Conservation (phyloP, 2,329 filamentous ascomycete genomes). For the Penicillium sp. region DNA sequence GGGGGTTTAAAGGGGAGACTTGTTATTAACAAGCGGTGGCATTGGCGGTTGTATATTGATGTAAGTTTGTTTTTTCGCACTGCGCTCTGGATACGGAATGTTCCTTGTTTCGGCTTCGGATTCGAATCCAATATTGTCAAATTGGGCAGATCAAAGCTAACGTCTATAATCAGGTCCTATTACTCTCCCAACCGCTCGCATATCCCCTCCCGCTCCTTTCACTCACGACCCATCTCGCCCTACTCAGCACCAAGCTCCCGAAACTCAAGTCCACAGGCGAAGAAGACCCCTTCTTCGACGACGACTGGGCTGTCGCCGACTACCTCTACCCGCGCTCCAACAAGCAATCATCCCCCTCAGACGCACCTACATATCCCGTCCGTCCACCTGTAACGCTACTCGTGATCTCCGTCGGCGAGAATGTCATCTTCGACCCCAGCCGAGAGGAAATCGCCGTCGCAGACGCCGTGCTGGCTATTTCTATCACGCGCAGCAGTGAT, state of each 20-base stretch:
- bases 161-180: conserved; percentile 62
- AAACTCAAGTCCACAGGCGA: conserved; percentile 81
- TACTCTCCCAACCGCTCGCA: conserved; percentile 87
- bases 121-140: not conserved
- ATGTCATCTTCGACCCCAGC: conserved; percentile 89
- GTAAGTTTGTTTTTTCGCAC: conserved; percentile 47
- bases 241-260: conserved; percentile 81
- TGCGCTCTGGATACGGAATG: not conserved
- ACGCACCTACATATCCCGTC: conserved; percentile 31
- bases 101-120: too few relatives aligned
- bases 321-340: conserved; percentile 64
- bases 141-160: not conserved
- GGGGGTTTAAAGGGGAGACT: conserved; percentile 65
- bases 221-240: conserved; percentile 86
- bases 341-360: conserved; percentile 16
- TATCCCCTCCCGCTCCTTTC: conserved; percentile 92
- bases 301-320: conserved; percentile 86
- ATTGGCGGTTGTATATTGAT: conserved; percentile 95
- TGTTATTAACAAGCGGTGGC: conserved; percentile 85
- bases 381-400: conserved; percentile 86
- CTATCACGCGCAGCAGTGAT: conserved; percentile 52
- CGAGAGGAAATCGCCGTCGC: conserved; percentile 91
- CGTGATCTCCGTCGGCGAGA: conserved; percentile 78
- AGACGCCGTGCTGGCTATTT: conserved; percentile 82
- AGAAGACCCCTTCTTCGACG: conserved; percentile 95